Evolutionary conservation across 2,329 filamentous ascomycete genomes (phyloP), one percentile per base, ranked within the genome.

Genomic region (Monosporascus sp.): DNA sequence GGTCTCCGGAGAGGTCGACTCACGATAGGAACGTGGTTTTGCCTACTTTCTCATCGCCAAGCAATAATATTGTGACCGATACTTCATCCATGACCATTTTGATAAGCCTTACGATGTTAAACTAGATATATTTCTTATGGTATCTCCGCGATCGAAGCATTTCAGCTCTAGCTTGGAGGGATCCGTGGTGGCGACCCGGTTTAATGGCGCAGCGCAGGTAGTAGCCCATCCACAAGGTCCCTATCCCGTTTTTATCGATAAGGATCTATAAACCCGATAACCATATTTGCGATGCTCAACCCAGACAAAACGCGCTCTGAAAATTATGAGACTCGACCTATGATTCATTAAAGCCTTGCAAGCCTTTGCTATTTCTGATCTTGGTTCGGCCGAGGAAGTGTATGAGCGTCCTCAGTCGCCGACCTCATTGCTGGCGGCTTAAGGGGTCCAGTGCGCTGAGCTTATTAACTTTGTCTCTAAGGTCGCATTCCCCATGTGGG

Each of bases 21-120:
- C 63, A 85, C 82, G 81, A 82, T 62, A 85, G 65, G 65, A 85
- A 84, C 1, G 78, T 82, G 22, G 80, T 81, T 67, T 85, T 86
- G 51, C 82, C 82, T 57, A 80, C 80, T 62, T 74, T 73, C 55
- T 78, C 74, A 66, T 85, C 81, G 35, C 82, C 82, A n/a, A 85
- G 70, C 20, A 85, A 66, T 28, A 85, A 65, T 15, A 85, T 70
- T n/a, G 72, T 80, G 61, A 83, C 71, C 48, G 71, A 71, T 51
- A 77, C 67, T 38, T 71, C 60, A 50, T 82, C 78, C 76, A 80
- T 80, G 50, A 60, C 58, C 51, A 46, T 58, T 63, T 56, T 56
- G 53, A 60, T 56, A 43, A 31, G 11, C 2, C 37, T 20, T 20
- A 28, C 40, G 48, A 18, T 37, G n/a, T 22, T 37, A 20, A 18